A percentile compares a stretch with the other conserved stretches of the same genome.
phyloP scores from a whole-genome alignment of 371 early-diverging fungal genomes.

The Syncephalis plumigaleata region DNA sequence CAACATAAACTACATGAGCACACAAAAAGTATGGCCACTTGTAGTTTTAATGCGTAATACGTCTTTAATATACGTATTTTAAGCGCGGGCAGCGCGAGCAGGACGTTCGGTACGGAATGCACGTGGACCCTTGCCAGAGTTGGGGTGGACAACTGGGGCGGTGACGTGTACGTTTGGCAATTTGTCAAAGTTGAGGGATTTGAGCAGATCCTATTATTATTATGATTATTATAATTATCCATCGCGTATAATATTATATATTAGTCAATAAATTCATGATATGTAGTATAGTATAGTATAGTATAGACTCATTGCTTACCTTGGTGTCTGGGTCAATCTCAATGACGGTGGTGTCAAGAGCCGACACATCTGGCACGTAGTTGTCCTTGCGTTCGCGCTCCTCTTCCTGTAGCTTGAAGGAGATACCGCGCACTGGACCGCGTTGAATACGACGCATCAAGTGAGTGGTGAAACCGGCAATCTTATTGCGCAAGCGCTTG shows the following conservation, averaged over 20 bases:
- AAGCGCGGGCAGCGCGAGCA: no score
- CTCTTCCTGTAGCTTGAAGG: slow-evolving; percentile 99
- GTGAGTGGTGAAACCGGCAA: slow-evolving; percentile 99
- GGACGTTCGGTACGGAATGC: no score
- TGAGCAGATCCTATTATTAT: slow-evolving; percentile 63
- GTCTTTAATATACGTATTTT: no score
- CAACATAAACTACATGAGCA: no score
- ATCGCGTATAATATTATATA: no score
- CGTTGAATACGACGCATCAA: slow-evolving; percentile 99
- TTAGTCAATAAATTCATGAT: no score
- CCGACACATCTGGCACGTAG: slow-evolving; percentile 98
- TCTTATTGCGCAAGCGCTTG: slow-evolving; percentile 99
- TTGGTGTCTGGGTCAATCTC: slow-evolving; percentile 93
- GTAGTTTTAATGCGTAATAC: no score
- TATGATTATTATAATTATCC: no score
- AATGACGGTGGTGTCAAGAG: slow-evolving; percentile 85
- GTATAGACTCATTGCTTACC: slow-evolving; percentile 6
- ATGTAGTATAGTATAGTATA: no score
- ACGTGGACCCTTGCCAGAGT: no score
- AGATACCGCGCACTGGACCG: slow-evolving; percentile 99
- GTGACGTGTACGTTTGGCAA: slow-evolving; percentile 41
- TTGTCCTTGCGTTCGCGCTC: slow-evolving; percentile 99
- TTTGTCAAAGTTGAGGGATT: slow-evolving; percentile 87
- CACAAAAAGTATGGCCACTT: no score
- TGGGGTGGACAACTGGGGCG: not conserved